A percentile compares a stretch with the other conserved stretches of the same genome.
These are phyloP conservation scores for Acanthamoeba rhysodes DNA, from an alignment of 208 protist genomes.

Conservation along the genomic window DNA sequence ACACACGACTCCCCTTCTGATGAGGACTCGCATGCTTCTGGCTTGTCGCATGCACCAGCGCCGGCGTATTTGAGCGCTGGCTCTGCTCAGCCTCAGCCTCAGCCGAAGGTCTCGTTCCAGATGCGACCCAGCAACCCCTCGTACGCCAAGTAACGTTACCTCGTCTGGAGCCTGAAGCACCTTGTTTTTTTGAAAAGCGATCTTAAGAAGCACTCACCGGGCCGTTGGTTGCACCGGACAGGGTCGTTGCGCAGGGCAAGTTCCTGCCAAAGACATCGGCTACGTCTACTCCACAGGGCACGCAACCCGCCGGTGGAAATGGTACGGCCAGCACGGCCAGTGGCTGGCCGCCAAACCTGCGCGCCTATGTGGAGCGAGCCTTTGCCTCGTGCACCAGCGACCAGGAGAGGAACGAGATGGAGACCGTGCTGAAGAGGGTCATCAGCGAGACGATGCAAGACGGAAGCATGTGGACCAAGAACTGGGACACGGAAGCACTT, in stretches of 20 bases:
- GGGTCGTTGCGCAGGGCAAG: neutral
- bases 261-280: neutral
- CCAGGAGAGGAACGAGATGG: slow-evolving; percentile 59
- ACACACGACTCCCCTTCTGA: neutral
- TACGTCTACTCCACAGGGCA: neutral
- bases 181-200: too few relatives aligned
- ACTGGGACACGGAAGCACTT: slow-evolving; percentile 63
- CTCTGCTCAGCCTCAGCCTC: too few relatives aligned
- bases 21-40: neutral
- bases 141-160: slow-evolving; percentile 36
- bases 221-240: neutral
- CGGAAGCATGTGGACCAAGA: slow-evolving; percentile 37
- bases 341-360: slow-evolving; percentile 60
- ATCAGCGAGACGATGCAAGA: slow-evolving; percentile 42
- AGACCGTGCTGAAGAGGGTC: slow-evolving; percentile 44
- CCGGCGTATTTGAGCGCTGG: slow-evolving; percentile 51
- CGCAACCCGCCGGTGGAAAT: neutral
- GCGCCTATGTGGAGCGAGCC: slow-evolving; percentile 48
- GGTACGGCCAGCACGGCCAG: neutral
- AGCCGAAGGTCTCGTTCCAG: slow-evolving; percentile 54
- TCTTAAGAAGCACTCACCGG: too few relatives aligned
- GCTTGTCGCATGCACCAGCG: neutral
- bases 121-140: slow-evolving; percentile 67
- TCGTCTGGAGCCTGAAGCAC: neutral
- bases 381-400: slow-evolving; percentile 44